These are phyloP conservation scores for Trichoderma sp. DNA, from an alignment of 2,329 filamentous ascomycete species.

Conservation along the genomic window DNA sequence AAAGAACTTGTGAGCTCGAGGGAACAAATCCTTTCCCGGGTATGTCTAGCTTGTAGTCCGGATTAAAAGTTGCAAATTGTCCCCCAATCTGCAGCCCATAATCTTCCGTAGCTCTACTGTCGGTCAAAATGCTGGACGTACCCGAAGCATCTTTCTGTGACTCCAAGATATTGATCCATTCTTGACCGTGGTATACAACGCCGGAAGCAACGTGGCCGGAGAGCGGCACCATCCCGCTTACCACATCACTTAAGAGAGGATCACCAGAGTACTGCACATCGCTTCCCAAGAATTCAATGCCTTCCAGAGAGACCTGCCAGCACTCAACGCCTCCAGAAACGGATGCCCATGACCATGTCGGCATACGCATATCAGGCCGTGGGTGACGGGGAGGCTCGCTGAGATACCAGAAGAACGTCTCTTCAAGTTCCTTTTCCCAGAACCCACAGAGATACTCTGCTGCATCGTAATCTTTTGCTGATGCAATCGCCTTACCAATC, in stretches of 20 bases:
- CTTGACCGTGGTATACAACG: conserved; percentile 1
- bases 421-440: conserved; percentile 19
- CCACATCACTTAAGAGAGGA: conserved; percentile 13
- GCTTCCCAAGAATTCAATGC: conserved; percentile 7
- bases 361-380: background rate
- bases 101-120: background rate
- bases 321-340: conserved; percentile 9
- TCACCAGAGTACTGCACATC: conserved; percentile 1
- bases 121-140: background rate
- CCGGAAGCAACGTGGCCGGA: conserved; percentile 4
- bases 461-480: background rate
- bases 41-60: conserved; percentile 7
- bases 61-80: background rate
- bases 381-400: background rate
- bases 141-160: background rate
- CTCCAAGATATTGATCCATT: background rate
- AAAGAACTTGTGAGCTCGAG: conserved; percentile 1
- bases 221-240: background rate
- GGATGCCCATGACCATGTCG: conserved; percentile 25
- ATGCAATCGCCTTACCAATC: conserved; percentile 15
- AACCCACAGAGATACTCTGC: conserved; percentile 21
- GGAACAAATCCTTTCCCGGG: background rate
- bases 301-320: background rate
- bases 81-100: background rate
- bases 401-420: conserved; percentile 21